Base-by-base conservation (phyloP, 169 alveolate species). In the Cryptosporidium canis region DNA sequence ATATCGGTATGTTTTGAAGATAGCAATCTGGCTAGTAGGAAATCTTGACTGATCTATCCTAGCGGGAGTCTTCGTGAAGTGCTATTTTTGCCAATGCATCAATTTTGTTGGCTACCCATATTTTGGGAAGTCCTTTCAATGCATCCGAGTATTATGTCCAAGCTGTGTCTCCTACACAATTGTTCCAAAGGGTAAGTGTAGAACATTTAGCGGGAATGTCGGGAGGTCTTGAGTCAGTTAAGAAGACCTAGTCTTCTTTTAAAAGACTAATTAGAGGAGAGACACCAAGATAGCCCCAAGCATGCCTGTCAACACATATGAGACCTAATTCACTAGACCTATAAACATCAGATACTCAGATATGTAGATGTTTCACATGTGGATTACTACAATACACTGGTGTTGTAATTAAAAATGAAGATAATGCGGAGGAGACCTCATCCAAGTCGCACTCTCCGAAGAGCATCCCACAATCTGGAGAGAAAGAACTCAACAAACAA, bases 51-150 rank as follows among this genome's bases (percentile, higher is more conserved):
- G 27, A 8, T 11, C 9, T 9, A n/a, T 0, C 7, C n/a, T 41
- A 70, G 84, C 16, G 33, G 14, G 67, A 18, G 53, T 70, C 53
- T 70, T 70, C 53, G 68, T 70, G 5, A 70, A 70, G 24, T 70
- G 84, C 24, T 70, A 70, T 47, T 70, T 70, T 31, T 70, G 84
- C 33, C 43, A 35, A 16, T 48, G 67, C 31, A 55, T 70, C 14
- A 70, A 70, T 29, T 70, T 70, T 70, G 51, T 70, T 48, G 84
- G 84, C 18, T 70, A 70, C 33, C 84, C 84, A 55, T 70, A 31
- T 70, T 48, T 70, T 70, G 84, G 84, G 6, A 70, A 70, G 18
- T 0, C 41, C 35, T 48, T 51, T 16, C 67, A 70, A 24, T 70
- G 84, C 45, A 35, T 70, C 1, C 47, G 53, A 51, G 84, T 70